These are phyloP conservation scores for Actinomortierella wolfii DNA, from an alignment of 371 early-diverging fungal species.

Conservation along the genomic window DNA sequence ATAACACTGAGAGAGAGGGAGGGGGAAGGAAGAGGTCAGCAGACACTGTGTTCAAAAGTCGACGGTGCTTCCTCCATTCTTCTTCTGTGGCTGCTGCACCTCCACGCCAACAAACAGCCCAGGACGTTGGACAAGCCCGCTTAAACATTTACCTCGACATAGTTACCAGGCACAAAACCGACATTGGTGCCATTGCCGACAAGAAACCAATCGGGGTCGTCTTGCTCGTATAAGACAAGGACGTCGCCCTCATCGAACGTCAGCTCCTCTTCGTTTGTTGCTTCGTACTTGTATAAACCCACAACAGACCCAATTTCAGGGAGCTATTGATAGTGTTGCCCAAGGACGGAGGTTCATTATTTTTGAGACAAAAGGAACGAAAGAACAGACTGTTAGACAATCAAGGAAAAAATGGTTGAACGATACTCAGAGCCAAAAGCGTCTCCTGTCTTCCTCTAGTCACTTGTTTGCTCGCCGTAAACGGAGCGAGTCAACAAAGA, in stretches of 20 bases:
- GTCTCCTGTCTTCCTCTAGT: too few species aligned
- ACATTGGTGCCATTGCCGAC: constrained; percentile 59
- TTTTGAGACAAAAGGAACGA: not conserved
- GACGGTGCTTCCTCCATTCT: too few species aligned
- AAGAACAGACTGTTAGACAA: too few species aligned
- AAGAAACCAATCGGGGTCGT: constrained; percentile 84
- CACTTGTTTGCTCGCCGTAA: too few species aligned
- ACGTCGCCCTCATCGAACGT: constrained; percentile 76
- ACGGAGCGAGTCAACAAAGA: too few species aligned
- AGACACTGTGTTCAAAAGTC: not conserved
- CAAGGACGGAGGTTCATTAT: not conserved
- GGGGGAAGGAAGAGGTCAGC: not conserved
- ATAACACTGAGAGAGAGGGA: constrained; percentile 3
- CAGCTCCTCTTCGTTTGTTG: constrained; percentile 80
- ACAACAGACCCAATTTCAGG: constrained; percentile 57
- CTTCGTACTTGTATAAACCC: constrained; percentile 81
- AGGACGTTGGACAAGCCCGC: not conserved
- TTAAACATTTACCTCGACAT: constrained; percentile 61
- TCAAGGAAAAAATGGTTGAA: too few species aligned
- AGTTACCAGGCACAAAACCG: constrained; percentile 80
- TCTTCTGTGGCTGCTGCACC: not conserved
- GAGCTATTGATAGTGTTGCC: constrained; percentile 19
- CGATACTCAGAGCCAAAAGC: too few species aligned
- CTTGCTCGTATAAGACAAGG: constrained; percentile 71
- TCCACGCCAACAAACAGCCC: not conserved